These are phyloP conservation scores for Begonia loranthoides DNA, from an alignment of 306 rosid species.

Conservation along the genomic window DNA sequence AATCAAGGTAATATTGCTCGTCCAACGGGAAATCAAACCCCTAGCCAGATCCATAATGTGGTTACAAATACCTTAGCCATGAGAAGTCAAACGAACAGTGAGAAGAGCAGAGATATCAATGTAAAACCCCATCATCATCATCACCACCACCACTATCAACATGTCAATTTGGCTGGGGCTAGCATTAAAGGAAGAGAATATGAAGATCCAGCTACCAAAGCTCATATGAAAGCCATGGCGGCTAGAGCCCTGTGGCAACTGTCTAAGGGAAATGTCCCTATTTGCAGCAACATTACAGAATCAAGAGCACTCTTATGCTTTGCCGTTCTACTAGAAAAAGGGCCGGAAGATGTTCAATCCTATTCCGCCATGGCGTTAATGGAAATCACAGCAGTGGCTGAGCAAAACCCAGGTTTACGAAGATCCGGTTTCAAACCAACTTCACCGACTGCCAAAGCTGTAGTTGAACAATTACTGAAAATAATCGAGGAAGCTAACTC, in stretches of 20 bases:
- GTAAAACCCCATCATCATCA: no score
- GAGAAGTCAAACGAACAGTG: no score
- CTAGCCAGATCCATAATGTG: conserved; percentile 13
- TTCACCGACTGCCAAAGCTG: conserved; percentile 14
- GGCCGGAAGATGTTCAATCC: conserved; percentile 13
- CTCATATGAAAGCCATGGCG: conserved; percentile 10
- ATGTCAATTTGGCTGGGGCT: conserved; percentile 5
- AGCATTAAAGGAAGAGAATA: conserved; percentile 58
- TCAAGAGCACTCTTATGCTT: conserved; percentile 60
- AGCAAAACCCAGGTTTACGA: conserved; percentile 35
- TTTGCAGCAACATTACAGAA: conserved; percentile 46
- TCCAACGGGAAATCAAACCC: conserved; percentile 13
- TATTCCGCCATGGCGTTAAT: conserved; percentile 42
- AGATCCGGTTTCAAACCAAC: conserved; percentile 63
- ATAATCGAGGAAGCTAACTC: conserved; percentile 21
- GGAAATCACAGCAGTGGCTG: conserved; percentile 58
- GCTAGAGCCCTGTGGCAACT: conserved; percentile 59
- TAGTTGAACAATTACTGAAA: conserved; percentile 31
- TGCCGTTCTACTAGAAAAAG: conserved; percentile 25
- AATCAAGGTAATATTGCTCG: conserved; percentile 3
- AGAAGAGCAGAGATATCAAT: no score
- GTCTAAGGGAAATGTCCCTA: conserved; percentile 25
- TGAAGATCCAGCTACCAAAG: conserved; percentile 42
- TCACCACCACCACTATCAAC: no score
- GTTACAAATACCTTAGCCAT: conserved; percentile 1